These are phyloP conservation scores for Podospora pseudoanserina DNA, from an alignment of 495 filamentous ascomycete genomes.

Conservation along the genomic window DNA sequence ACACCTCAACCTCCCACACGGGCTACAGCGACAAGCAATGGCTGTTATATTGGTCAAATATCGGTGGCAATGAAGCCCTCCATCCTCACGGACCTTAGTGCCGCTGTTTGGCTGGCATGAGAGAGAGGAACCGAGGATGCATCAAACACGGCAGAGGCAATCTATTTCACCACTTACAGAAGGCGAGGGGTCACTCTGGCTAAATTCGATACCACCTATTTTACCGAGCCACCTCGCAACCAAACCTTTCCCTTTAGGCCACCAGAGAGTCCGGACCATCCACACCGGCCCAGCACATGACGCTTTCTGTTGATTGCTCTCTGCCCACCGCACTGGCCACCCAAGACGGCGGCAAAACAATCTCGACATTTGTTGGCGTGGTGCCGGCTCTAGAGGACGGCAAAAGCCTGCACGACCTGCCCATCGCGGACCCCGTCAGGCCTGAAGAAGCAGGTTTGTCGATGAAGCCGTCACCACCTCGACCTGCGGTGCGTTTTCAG, in stretches of 20 bases:
- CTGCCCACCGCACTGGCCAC: conserved; percentile 5
- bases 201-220: conserved; percentile 32
- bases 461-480: conserved; percentile 3
- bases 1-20: not conserved
- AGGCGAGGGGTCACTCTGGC: conserved; percentile 31
- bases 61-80: conserved; percentile 17
- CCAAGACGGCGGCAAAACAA: not conserved
- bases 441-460: not conserved
- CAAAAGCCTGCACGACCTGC: not conserved
- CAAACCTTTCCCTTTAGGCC: conserved; percentile 10
- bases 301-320: conserved; percentile 13
- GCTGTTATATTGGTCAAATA: conserved; percentile 28
- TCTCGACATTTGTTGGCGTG: not conserved
- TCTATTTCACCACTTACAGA: conserved; percentile 31
- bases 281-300: conserved; percentile 27
- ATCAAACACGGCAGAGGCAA: conserved; percentile 34
- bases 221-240: conserved; percentile 29
- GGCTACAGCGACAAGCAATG: conserved; percentile 2
- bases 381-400: not conserved
- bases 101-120: conserved; percentile 13
- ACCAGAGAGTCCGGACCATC: conserved; percentile 18
- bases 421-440: not conserved
- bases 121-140: conserved; percentile 25
- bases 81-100: conserved; percentile 11
- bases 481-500: not conserved